These are phyloP conservation scores for Lachancea cidri DNA, from an alignment of 805 yeast species.

Conservation along the genomic window DNA sequence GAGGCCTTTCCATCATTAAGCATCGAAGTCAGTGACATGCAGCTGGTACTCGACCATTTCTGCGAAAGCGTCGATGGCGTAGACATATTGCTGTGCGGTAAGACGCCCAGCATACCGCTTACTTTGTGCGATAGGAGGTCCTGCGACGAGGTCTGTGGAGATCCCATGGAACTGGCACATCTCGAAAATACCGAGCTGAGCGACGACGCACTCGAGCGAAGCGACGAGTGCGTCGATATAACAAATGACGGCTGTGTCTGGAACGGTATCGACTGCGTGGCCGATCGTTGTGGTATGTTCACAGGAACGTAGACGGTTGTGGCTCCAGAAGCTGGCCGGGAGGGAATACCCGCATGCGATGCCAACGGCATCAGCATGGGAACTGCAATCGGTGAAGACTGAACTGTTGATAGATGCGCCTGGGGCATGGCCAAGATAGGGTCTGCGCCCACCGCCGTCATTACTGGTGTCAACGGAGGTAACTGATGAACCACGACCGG, in stretches of 20 bases:
- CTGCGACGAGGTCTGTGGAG: conserved; percentile 5
- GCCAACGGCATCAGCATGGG: conserved; percentile 11
- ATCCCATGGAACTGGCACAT: not conserved
- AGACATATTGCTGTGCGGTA: no score
- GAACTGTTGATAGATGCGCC: not conserved
- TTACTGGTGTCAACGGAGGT: conserved; percentile 4
- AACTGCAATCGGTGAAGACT: conserved; percentile 5
- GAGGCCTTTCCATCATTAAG: not conserved
- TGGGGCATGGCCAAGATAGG: not conserved
- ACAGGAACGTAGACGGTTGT: not conserved
- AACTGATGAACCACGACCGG: conserved; percentile 9
- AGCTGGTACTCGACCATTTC: not conserved
- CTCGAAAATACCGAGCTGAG: conserved; percentile 5
- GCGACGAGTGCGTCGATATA: conserved; percentile 1
- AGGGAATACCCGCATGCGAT: not conserved
- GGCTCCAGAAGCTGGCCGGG: not conserved
- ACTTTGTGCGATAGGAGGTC: conserved; percentile 1
- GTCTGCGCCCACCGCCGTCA: not conserved
- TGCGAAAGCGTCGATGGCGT: not conserved
- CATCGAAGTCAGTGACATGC: not conserved
- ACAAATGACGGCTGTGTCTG: conserved; percentile 2
- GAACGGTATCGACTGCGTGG: conserved; percentile 5
- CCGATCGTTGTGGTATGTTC: conserved; percentile 11
- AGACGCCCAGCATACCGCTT: not conserved
- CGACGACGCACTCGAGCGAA: conserved; percentile 6